phyloP scores from a whole-genome alignment of 2,329 filamentous ascomycete genomes.

The Microdochium trichocladiopsis region DNA sequence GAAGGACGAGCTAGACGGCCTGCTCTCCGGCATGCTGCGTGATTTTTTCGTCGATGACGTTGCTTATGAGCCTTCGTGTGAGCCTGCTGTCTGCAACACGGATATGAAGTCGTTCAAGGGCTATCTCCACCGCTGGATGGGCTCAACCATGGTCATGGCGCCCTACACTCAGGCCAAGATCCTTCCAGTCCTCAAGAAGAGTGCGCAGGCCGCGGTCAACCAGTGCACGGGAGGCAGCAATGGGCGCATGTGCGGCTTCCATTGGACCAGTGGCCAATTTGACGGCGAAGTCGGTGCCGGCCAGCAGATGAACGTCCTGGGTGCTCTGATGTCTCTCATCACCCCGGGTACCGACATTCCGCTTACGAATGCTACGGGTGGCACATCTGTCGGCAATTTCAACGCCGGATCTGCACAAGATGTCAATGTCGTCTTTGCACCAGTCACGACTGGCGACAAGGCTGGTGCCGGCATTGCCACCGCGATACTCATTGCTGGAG shows the following conservation, averaged over 20 bases:
- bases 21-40: slow-evolving; percentile 41
- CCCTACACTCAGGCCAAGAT: slow-evolving; percentile 50
- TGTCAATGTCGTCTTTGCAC: slow-evolving; percentile 20
- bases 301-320: slow-evolving; percentile 52
- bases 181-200: slow-evolving; percentile 48
- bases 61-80: slow-evolving; percentile 63
- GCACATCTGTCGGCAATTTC: slow-evolving; percentile 39
- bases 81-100: slow-evolving; percentile 55
- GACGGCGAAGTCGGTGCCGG: slow-evolving; percentile 51
- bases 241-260: slow-evolving; percentile 56
- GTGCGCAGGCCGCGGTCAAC: slow-evolving; percentile 50
- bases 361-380: slow-evolving; percentile 39
- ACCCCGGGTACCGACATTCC: slow-evolving; percentile 31
- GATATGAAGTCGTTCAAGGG: slow-evolving; percentile 72
- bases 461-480: slow-evolving; percentile 44
- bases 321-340: slow-evolving; percentile 46
- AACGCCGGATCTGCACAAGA: slow-evolving; percentile 30
- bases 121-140: slow-evolving; percentile 60
- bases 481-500: slow-evolving; percentile 30
- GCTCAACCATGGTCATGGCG: slow-evolving; percentile 52
- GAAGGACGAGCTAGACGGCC: slow-evolving; percentile 45
- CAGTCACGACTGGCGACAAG: slow-evolving; percentile 35
- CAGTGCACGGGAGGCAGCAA: slow-evolving; percentile 55
- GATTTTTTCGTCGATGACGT: slow-evolving; percentile 50
- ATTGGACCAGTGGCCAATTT: slow-evolving; percentile 44